These are phyloP conservation scores for Mariannaea elegans DNA, from an alignment of 2,329 filamentous ascomycete species.

Conservation along the genomic window DNA sequence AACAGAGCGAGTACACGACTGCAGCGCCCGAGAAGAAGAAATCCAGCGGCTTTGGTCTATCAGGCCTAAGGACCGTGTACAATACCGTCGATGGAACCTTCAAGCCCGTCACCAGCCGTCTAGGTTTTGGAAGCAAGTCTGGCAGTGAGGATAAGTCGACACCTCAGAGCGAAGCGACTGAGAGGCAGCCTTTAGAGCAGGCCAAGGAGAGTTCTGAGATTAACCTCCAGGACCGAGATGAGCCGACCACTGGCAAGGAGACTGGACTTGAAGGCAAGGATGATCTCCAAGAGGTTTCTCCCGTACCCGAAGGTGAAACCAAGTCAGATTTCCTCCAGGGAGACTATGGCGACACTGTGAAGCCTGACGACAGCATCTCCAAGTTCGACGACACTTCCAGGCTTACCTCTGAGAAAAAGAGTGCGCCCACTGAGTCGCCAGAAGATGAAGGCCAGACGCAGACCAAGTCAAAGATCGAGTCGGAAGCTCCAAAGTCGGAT, in stretches of 20 bases:
- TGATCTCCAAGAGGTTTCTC: neutral
- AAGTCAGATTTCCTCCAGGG: conserved; percentile 24
- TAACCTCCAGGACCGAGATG: conserved; percentile 31
- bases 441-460: neutral
- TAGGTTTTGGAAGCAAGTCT: conserved; percentile 28
- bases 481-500: conserved; percentile 7
- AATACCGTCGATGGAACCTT: conserved; percentile 40
- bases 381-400: conserved; percentile 18
- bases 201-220: conserved; percentile 25
- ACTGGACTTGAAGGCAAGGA: conserved; percentile 8
- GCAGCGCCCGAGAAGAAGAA: conserved; percentile 45
- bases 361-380: conserved; percentile 23
- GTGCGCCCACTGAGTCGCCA: neutral
- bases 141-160: conserved; percentile 15
- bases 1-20: conserved; percentile 52
- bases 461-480: conserved; percentile 15
- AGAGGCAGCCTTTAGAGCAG: conserved; percentile 25
- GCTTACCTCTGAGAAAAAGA: neutral
- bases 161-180: conserved; percentile 27
- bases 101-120: conserved; percentile 37
- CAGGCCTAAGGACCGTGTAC: conserved; percentile 25
- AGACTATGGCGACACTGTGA: conserved; percentile 10
- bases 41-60: conserved; percentile 39
- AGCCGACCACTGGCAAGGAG: conserved; percentile 16
- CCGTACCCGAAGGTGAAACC: conserved; percentile 24